Conservation (phyloP, 148 eudicot species). For the Chenopodium berlandieri region DNA sequence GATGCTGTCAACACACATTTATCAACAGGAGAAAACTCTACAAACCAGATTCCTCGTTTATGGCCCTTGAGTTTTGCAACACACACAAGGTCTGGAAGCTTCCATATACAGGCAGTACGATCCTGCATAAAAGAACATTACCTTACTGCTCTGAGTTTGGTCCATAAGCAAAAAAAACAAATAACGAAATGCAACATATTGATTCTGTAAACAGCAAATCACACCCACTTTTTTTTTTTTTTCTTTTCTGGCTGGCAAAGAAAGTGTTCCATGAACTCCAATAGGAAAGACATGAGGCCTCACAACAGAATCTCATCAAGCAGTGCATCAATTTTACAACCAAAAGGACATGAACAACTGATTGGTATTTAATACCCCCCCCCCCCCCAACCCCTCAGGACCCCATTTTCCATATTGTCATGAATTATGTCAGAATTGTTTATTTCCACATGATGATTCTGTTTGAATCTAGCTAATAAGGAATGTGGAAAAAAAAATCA, state of each 20-base stretch:
- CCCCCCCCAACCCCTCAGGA: background rate
- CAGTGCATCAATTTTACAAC: background rate
- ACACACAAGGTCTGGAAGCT: slow-evolving; percentile 80
- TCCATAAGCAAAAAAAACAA: background rate
- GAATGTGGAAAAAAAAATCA: too few species aligned
- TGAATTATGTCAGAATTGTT: too few species aligned
- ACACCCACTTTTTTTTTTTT: background rate
- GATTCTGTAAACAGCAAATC: background rate
- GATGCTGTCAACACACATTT: slow-evolving; percentile 91
- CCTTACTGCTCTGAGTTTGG: background rate
- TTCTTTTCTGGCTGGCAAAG: background rate
- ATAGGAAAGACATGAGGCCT: background rate
- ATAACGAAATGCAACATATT: slow-evolving; percentile 1
- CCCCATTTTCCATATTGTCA: too few species aligned
- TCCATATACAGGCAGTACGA: slow-evolving; percentile 87
- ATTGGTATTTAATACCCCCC: background rate
- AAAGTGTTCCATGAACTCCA: slow-evolving; percentile 3
- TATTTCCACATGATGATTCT: background rate
- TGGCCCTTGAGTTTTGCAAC: slow-evolving; percentile 78
- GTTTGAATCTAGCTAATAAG: background rate
- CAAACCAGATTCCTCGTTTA: slow-evolving; percentile 92
- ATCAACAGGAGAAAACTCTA: slow-evolving; percentile 96
- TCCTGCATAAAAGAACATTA: slow-evolving; percentile 44
- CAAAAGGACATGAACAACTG: background rate
- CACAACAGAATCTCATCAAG: background rate